Conservation (phyloP, 495 filamentous ascomycete species). For the Penicillium cosmopolitanum region DNA sequence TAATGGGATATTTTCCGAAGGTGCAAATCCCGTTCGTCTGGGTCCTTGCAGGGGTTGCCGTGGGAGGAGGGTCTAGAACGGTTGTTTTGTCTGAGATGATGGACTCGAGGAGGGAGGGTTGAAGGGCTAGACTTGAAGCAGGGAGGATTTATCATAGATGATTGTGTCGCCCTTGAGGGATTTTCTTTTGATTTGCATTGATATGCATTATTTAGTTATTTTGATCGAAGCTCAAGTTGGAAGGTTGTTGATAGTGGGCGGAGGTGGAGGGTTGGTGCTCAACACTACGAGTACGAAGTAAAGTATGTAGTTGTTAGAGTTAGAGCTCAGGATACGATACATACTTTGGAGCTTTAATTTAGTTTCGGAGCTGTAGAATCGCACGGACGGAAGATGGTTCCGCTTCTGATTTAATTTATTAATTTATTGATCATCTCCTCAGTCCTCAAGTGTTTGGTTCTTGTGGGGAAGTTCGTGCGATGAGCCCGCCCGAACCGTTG, state of each 20-base stretch:
- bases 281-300: too few relatives aligned
- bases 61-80: not conserved
- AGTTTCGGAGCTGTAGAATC: not conserved
- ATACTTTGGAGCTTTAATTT: too few relatives aligned
- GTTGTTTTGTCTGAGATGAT: slow-evolving; percentile 7
- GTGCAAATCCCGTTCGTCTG: not conserved
- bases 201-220: too few relatives aligned
- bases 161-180: too few relatives aligned
- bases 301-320: too few relatives aligned
- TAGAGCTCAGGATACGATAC: too few relatives aligned
- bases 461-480: slow-evolving; percentile 3
- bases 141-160: not conserved
- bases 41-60: slow-evolving; percentile 6
- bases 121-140: not conserved
- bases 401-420: not conserved
- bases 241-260: too few relatives aligned
- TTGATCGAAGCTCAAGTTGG: too few relatives aligned
- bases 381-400: not conserved
- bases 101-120: not conserved
- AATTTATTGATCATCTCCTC: too few relatives aligned
- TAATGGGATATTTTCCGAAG: slow-evolving; percentile 10
- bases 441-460: not conserved
- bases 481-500: slow-evolving; percentile 18
- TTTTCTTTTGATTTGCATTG: too few relatives aligned
- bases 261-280: too few relatives aligned